Percentiles rank a stretch among this genome's conserved stretches.
Evolutionary conservation across 2,329 filamentous ascomycete species (phyloP).

Genomic region (Eurotiales sp.): DNA sequence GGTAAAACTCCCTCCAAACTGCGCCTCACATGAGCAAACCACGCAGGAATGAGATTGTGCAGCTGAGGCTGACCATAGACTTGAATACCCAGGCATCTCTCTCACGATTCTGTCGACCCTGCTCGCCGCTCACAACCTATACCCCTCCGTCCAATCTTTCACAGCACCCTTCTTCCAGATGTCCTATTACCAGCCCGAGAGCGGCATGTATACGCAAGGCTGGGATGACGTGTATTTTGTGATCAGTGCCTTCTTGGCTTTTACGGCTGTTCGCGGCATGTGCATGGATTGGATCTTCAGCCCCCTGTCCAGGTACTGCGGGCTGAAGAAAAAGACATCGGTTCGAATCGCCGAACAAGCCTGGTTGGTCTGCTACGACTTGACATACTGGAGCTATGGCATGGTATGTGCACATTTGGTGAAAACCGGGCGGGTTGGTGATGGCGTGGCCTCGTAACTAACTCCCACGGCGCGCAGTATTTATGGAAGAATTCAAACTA

Average conservation of each 20-base stretch:
- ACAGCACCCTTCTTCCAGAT: constrained; percentile 87
- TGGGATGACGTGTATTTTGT: constrained; percentile 77
- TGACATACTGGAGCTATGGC: constrained; percentile 75
- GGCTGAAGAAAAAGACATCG: constrained; percentile 73
- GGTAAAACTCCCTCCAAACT: too few relatives aligned
- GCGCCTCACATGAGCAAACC: too few relatives aligned
- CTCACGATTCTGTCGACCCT: constrained; percentile 82
- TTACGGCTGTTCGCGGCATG: constrained; percentile 80
- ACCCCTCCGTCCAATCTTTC: constrained; percentile 72
- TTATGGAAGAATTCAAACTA: constrained; percentile 74
- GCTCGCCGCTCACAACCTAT: constrained; percentile 74
- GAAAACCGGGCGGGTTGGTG: neutral
- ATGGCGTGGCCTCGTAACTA: neutral
- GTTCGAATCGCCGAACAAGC: constrained; percentile 90
- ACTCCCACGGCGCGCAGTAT: constrained; percentile 54
- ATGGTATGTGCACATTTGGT: constrained; percentile 56
- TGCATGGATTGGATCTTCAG: constrained; percentile 83
- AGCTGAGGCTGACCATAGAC: neutral
- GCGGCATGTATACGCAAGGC: constrained; percentile 70
- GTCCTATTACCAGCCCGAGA: constrained; percentile 71
- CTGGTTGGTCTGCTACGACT: constrained; percentile 84
- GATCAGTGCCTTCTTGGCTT: constrained; percentile 72
- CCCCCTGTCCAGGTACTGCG: constrained; percentile 68
- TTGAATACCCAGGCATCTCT: constrained; percentile 63
- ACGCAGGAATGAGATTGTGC: too few relatives aligned